Percentiles rank a stretch among this genome's conserved stretches.
Evolutionary conservation across 2,329 filamentous ascomycete species (phyloP).

Genomic region (Diatrype stigma): DNA sequence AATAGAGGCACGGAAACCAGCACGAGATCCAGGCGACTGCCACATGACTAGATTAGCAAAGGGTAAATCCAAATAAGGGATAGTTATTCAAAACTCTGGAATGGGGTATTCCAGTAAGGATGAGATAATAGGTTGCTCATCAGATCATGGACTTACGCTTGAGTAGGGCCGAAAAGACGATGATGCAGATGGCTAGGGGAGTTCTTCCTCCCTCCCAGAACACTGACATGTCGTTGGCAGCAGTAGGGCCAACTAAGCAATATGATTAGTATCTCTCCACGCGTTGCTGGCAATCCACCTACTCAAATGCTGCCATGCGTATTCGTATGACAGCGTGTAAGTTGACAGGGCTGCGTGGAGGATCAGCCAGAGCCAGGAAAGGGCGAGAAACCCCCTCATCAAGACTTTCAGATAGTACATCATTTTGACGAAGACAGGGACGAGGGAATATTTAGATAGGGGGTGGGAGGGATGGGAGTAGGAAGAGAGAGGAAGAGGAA

Average conservation of each 20-base stretch:
- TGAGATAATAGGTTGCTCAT: background rate
- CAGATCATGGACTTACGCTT: background rate
- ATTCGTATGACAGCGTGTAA: background rate
- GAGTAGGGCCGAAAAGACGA: background rate
- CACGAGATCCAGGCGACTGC: background rate
- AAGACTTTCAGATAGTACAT: background rate
- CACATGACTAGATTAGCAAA: background rate
- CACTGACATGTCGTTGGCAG: too few species aligned
- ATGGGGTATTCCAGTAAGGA: too few species aligned
- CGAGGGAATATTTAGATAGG: too few species aligned
- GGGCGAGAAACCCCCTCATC: background rate
- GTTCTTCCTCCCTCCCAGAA: background rate
- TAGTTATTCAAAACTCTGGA: too few species aligned
- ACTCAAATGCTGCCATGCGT: background rate
- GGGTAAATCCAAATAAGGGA: too few species aligned
- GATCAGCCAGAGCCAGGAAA: background rate
- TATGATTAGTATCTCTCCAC: too few species aligned
- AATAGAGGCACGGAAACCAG: background rate
- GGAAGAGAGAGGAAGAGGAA: too few species aligned
- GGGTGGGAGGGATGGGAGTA: too few species aligned
- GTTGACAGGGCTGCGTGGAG: background rate
- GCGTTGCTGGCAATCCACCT: too few species aligned
- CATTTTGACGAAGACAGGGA: too few species aligned
- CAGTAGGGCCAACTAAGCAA: too few species aligned
- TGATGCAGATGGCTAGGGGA: background rate